Conservation (phyloP, 2,329 filamentous ascomycete species). For the Thyridium curvatum region DNA sequence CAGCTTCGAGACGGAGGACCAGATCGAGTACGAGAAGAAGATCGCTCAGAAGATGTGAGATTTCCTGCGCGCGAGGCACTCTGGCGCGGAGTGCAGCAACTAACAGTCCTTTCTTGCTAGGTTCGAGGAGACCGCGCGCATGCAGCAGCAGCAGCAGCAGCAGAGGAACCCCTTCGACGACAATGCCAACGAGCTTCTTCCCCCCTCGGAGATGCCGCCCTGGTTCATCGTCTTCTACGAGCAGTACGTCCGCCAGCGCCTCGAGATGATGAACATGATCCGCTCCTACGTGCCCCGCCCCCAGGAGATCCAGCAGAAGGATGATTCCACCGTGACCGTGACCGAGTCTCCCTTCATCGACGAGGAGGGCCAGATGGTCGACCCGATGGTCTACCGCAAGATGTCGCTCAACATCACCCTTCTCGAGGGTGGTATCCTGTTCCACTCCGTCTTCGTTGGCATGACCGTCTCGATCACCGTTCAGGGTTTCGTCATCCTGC, state of each 20-base stretch:
- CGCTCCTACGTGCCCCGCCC: constrained; percentile 22
- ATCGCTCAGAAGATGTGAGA: constrained; percentile 29
- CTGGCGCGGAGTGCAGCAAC: too few relatives aligned
- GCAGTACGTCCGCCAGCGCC: constrained; percentile 54
- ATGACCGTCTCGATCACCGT: constrained; percentile 66
- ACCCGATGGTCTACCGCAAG: constrained; percentile 47
- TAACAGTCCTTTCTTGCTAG: too few relatives aligned
- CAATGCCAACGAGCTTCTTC: constrained; percentile 15
- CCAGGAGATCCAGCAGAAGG: constrained; percentile 17
- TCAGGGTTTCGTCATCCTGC: constrained; percentile 59
- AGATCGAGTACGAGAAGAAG: constrained; percentile 31
- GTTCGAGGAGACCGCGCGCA: constrained; percentile 27
- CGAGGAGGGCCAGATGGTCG: constrained; percentile 35
- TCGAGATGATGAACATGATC: constrained; percentile 52
- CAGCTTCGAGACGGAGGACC: constrained; percentile 28
- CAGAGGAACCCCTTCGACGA: constrained; percentile 14
- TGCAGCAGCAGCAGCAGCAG: constrained; percentile 7
- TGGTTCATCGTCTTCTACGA: constrained; percentile 60
- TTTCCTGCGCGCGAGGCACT: too few relatives aligned
- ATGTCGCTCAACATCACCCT: constrained; percentile 68
- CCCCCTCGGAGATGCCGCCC: constrained; percentile 45
- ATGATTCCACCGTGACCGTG: constrained; percentile 21
- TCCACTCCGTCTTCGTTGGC: constrained; percentile 71
- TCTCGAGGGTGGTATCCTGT: constrained; percentile 71
- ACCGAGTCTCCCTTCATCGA: constrained; percentile 32